Percentiles rank a stretch among this genome's conserved stretches.
Conservation (phyloP, 495 filamentous ascomycete species). For the Staphylotrichum tortipilum region DNA sequence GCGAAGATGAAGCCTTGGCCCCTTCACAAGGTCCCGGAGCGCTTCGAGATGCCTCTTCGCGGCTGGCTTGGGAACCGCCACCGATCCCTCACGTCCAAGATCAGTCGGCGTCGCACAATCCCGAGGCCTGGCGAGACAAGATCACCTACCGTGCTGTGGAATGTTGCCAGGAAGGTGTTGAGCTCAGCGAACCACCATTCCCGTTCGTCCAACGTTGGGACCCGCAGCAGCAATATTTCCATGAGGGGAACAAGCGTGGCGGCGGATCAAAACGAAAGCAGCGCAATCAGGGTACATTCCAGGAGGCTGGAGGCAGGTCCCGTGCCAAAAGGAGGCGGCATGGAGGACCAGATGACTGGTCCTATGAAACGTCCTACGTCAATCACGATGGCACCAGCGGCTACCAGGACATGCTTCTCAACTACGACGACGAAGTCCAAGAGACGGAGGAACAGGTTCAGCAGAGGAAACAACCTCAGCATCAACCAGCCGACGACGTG, state of each 20-base stretch:
- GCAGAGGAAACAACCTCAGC: constrained; percentile 19
- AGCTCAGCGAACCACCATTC: constrained; percentile 73
- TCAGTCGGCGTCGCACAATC: constrained; percentile 6
- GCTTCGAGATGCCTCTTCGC: too few relatives aligned
- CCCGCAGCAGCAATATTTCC: constrained; percentile 49
- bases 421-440: constrained; percentile 45
- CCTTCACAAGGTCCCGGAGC: too few relatives aligned
- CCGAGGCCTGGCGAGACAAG: constrained; percentile 60
- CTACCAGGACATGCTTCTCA: constrained; percentile 32
- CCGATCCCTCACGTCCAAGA: too few relatives aligned
- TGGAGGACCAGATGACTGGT: constrained; percentile 27
- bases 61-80: too few relatives aligned
- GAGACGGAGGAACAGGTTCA: constrained; percentile 17
- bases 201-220: constrained; percentile 90
- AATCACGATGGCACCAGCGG: constrained; percentile 42
- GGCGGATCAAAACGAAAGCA: constrained; percentile 32
- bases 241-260: constrained; percentile 27
- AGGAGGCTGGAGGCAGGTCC: constrained; percentile 22
- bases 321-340: constrained; percentile 43
- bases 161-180: constrained; percentile 65
- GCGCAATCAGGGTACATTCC: constrained; percentile 28
- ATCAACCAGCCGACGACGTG: too few relatives aligned
- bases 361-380: constrained; percentile 7
- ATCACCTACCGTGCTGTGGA: constrained; percentile 70
- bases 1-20: neutral